Conservation (phyloP, 1,284 basidiomycete species). For the Retiboletus flavoniger region DNA sequence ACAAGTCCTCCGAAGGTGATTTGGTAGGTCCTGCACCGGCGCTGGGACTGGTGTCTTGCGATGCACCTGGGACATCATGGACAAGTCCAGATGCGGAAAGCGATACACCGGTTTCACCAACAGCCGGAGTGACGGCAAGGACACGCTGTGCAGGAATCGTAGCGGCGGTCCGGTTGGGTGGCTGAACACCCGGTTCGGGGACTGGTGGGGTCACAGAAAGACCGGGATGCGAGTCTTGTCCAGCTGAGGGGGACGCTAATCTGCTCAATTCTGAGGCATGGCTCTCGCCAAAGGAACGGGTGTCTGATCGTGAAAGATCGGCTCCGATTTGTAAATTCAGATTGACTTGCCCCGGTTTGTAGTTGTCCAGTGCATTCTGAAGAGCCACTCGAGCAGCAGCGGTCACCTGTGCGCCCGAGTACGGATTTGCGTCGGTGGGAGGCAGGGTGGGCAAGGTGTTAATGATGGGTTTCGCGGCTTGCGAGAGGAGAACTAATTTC, state of each 20-base stretch:
- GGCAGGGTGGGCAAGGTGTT: constrained; percentile 61
- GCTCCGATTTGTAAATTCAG: constrained; percentile 47
- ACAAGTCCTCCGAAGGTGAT: constrained; percentile 31
- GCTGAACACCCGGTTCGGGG: constrained; percentile 9
- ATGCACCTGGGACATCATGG: constrained; percentile 48
- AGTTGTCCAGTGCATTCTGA: constrained; percentile 73
- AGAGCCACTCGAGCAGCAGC: constrained; percentile 70
- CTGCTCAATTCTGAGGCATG: constrained; percentile 69
- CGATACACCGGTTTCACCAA: constrained; percentile 64
- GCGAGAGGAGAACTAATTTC: constrained; percentile 68
- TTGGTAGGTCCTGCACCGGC: constrained; percentile 20
- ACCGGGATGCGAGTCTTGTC: constrained; percentile 32
- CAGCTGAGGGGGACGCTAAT: constrained; percentile 43
- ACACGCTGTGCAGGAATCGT: constrained; percentile 42
- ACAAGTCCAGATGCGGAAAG: constrained; percentile 54
- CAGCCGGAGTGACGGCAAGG: constrained; percentile 50
- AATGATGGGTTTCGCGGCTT: constrained; percentile 62
- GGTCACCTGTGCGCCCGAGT: constrained; percentile 59
- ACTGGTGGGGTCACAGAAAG: constrained; percentile 45
- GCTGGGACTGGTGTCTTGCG: constrained; percentile 26
- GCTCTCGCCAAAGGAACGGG: constrained; percentile 76
- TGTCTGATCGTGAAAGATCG: constrained; percentile 68
- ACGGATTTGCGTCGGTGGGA: constrained; percentile 53
- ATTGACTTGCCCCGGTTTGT: constrained; percentile 61
- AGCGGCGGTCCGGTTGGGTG: constrained; percentile 51